phyloP scores from a whole-genome alignment of 371 early-diverging fungal species.

The Basidiobolus meristosporus region DNA sequence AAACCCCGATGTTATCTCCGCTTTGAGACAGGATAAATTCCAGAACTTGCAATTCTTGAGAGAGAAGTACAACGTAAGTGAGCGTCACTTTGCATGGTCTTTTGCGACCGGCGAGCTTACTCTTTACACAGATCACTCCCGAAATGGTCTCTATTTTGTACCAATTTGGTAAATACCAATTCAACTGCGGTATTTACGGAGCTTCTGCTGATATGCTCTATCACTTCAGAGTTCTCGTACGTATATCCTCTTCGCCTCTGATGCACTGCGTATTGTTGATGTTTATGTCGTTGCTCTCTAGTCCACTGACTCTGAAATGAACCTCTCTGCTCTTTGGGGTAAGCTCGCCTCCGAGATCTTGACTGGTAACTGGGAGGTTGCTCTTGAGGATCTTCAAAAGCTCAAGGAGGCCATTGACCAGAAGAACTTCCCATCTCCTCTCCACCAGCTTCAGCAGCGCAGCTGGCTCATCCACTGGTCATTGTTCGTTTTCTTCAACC shows the following conservation, averaged over 20 bases:
- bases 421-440: conserved; percentile 41
- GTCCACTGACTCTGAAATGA: conserved; percentile 67
- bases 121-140: conserved; percentile 39
- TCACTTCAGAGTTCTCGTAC: conserved; percentile 77
- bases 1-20: conserved; percentile 73
- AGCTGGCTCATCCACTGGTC: conserved; percentile 92
- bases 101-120: no score
- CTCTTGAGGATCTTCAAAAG: conserved; percentile 68
- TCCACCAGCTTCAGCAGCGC: conserved; percentile 79
- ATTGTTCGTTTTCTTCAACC: conserved; percentile 91
- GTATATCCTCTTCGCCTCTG: conserved; percentile 2
- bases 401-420: conserved; percentile 74
- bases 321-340: conserved; percentile 81
- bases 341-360: conserved; percentile 91
- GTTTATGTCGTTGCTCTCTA: conserved; percentile 5
- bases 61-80: conserved; percentile 55
- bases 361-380: conserved; percentile 80
- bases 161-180: conserved; percentile 76
- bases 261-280: conserved; percentile 1
- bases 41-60: conserved; percentile 68
- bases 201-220: conserved; percentile 82
- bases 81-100: neutral
- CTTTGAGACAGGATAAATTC: conserved; percentile 78
- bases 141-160: conserved; percentile 70
- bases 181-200: conserved; percentile 78